Percentiles rank a stretch among this genome's conserved stretches.
These are phyloP conservation scores for Ophiostoma triangulosporum DNA, from an alignment of 2,329 filamentous ascomycete species.

Conservation along the genomic window DNA sequence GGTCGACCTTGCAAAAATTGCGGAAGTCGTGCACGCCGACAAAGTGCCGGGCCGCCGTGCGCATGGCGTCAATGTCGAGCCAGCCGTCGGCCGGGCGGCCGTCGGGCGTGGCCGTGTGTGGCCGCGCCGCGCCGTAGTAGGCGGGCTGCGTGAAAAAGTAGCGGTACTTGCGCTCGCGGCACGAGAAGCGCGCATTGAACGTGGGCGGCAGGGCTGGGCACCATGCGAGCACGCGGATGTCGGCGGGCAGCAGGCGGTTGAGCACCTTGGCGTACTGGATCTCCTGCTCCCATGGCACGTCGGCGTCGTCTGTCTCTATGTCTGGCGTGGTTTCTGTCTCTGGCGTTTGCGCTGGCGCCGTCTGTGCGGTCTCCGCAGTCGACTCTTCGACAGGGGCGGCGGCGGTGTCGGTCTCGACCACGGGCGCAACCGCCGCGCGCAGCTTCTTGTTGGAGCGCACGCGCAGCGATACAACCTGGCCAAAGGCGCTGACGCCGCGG, in stretches of 20 bases:
- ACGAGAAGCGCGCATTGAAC: conserved; percentile 89
- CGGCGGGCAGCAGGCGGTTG: conserved; percentile 75
- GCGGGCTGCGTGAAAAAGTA: conserved; percentile 98
- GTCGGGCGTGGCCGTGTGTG: conserved; percentile 36
- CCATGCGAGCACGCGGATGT: conserved; percentile 89
- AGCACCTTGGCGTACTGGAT: conserved; percentile 70
- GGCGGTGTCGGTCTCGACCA: too few relatives aligned
- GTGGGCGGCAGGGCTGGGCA: conserved; percentile 64
- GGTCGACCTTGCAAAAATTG: conserved; percentile 92
- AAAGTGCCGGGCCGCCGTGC: conserved; percentile 62
- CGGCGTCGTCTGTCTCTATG: conserved; percentile 14
- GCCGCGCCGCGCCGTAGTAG: conserved; percentile 39
- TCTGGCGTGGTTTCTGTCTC: neutral
- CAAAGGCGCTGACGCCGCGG: conserved; percentile 87
- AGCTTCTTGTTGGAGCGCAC: conserved; percentile 54
- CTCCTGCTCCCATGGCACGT: conserved; percentile 31
- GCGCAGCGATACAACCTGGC: conserved; percentile 76
- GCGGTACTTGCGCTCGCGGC: conserved; percentile 77
- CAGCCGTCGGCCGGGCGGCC: conserved; percentile 47
- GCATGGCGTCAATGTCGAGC: conserved; percentile 82
- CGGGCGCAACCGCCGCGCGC: neutral
- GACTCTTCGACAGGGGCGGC: too few relatives aligned
- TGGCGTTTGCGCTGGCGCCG: conserved; percentile 3
- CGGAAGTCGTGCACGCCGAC: conserved; percentile 86
- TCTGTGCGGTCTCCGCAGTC: conserved; percentile 30